Evolutionary conservation across 495 filamentous ascomycete species (phyloP), one percentile per base, ranked within the genome.

Genomic region (Lasiosphaeria miniovina): DNA sequence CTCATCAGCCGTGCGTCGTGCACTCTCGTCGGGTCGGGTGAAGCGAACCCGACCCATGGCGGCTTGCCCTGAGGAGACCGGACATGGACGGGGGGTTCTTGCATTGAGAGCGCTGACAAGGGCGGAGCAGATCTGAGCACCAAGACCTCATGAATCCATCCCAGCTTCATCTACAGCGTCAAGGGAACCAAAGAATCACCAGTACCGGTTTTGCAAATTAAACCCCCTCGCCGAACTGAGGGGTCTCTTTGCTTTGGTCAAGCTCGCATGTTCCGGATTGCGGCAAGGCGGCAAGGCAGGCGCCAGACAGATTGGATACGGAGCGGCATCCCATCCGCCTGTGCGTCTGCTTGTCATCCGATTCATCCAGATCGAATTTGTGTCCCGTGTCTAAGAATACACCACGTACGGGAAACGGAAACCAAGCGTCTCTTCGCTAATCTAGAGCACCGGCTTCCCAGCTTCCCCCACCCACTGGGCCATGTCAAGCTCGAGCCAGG

Each of bases 341-440:
- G 36, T 24, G 58, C 64, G 50, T 45, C 61, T 36, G 59, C 64
- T 35, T 32, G 41, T 57, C 50, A 36, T 58, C 58, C 58, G 60
- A 63, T 68, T 63, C 61, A 68, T 55, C 62, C 62, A 67, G 65
- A 70, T 70, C 67, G 55, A 67, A 46, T 36, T 54, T 40, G 15
- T 38, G 54, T 63, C 54, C 61, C 61, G 56, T 59, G 57, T 58
- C 61, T 61, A 58, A 65, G 61, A 56, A 62, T 63, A 66, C 59
- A n/a, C 24, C 31, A 34, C 52, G 58, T 35, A 17, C 54, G 58
- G 54, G 56, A 9, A 11, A 46, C 43, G 55, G 57, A 58, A 33
- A 52, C 15, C 57, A 64, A 60, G 63, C 58, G 58, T 63, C 63
- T 59, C 49, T 59, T 68, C 65, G 68, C 68, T 70, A 70, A 68